These are phyloP conservation scores for Geranium rotundifolium DNA, from an alignment of 345 rosid genomes.

Conservation along the genomic window DNA sequence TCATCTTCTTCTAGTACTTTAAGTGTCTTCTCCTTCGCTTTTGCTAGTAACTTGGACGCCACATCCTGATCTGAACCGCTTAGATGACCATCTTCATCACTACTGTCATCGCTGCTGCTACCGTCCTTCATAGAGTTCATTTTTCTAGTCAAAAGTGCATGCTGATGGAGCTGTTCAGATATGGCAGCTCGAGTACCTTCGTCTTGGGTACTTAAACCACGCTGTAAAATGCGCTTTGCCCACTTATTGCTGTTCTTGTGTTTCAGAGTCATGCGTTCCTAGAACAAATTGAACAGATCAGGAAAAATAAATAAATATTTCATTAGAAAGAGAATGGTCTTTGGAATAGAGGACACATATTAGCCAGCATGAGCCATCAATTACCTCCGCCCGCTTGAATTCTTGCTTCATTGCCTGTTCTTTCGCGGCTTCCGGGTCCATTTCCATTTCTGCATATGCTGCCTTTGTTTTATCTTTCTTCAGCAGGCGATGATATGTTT, in stretches of 20 bases:
- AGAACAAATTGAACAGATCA: conserved; percentile 12
- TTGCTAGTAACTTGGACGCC: conserved; percentile 40
- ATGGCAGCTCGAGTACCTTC: conserved; percentile 80
- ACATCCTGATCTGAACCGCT: conserved; percentile 43
- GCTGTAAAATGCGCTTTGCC: conserved; percentile 60
- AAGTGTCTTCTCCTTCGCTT: conserved; percentile 68
- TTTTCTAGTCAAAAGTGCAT: conserved; percentile 73
- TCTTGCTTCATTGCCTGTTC: conserved; percentile 74
- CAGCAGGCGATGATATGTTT: conserved; percentile 63
- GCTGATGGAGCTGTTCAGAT: conserved; percentile 69
- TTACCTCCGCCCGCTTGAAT: conserved; percentile 73
- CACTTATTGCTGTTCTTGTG: conserved; percentile 80
- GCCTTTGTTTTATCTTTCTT: conserved; percentile 55
- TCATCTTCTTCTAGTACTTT: conserved; percentile 51
- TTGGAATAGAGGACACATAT: not conserved
- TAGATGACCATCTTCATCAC: conserved; percentile 34
- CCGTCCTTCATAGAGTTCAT: conserved; percentile 54
- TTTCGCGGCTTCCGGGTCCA: conserved; percentile 82
- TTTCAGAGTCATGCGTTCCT: conserved; percentile 77
- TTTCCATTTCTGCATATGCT: conserved; percentile 29
- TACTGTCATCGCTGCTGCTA: conserved; percentile 54
- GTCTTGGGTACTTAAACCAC: conserved; percentile 63
- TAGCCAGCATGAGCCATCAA: not conserved
- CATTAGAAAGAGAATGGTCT: not conserved
- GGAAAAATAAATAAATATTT: too few relatives aligned